phyloP scores from a whole-genome alignment of 768 basidiomycete species.

The Pulveroboletus sp. region DNA sequence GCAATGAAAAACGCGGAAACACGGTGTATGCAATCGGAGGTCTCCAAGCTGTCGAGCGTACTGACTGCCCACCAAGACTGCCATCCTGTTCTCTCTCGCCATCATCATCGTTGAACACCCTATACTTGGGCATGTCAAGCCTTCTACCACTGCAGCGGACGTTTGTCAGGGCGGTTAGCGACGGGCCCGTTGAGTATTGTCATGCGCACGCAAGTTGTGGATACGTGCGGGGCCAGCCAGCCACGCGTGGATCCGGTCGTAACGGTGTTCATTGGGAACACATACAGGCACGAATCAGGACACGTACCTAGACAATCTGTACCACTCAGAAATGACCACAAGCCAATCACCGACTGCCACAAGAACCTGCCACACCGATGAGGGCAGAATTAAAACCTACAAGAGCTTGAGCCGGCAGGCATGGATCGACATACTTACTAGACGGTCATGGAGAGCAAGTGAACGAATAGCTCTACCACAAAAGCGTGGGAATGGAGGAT shows the following conservation, averaged over 20 bases:
- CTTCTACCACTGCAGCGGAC: constrained; percentile 97
- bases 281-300: too few species aligned
- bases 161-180: constrained; percentile 90
- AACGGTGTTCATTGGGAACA: too few species aligned
- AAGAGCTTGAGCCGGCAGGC: too few species aligned
- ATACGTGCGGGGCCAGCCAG: constrained; percentile 87
- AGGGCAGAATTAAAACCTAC: too few species aligned
- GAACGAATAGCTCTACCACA: too few species aligned
- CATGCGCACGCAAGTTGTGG: constrained; percentile 79
- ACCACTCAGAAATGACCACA: too few species aligned
- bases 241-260: constrained; percentile 92
- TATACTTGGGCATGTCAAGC: constrained; percentile 91
- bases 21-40: constrained; percentile 97
- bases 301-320: too few species aligned
- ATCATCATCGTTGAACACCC: constrained; percentile 79
- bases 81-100: constrained; percentile 82
- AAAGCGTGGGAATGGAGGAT: too few species aligned
- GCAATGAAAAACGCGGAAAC: constrained; percentile 92
- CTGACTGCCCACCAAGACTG: constrained; percentile 84
- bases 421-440: too few species aligned
- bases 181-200: constrained; percentile 71
- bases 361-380: too few species aligned
- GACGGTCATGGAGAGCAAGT: too few species aligned
- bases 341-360: too few species aligned
- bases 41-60: constrained; percentile 86